phyloP scores from a whole-genome alignment of 75 land plant genomes.

The Pseudotsuga menziesii region DNA sequence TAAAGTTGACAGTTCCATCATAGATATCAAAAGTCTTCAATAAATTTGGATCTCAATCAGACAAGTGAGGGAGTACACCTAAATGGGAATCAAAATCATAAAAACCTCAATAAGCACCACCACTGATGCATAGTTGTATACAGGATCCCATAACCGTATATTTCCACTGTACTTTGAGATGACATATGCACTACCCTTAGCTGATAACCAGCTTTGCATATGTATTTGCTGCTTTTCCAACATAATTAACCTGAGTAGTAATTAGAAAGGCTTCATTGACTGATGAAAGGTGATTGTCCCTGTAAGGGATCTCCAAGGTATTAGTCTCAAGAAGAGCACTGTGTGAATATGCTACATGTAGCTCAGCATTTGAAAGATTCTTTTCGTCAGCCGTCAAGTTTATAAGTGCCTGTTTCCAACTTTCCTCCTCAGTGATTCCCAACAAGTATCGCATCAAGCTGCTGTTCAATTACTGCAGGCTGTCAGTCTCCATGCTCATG shows the following conservation, averaged over 20 bases:
- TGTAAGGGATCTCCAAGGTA: slow-evolving; percentile 18
- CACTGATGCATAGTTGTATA: slow-evolving; percentile 95
- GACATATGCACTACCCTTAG: slow-evolving; percentile 97
- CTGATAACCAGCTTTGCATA: slow-evolving; percentile 81
- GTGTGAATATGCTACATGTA: slow-evolving; percentile 57
- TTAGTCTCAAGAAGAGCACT: slow-evolving; percentile 62
- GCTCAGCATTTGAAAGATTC: slow-evolving; percentile 50
- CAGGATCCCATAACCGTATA: slow-evolving; percentile 99
- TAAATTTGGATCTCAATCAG: slow-evolving; percentile 96
- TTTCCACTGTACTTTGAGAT: slow-evolving; percentile 90
- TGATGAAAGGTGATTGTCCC: slow-evolving; percentile 49
- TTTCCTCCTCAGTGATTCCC: no score
- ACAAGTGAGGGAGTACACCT: slow-evolving; percentile 95
- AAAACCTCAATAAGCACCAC: slow-evolving; percentile 99
- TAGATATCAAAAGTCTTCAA: slow-evolving; percentile 90
- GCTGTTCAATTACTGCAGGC: no score
- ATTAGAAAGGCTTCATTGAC: slow-evolving; percentile 88
- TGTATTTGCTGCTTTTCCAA: slow-evolving; percentile 93
- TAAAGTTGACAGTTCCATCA: slow-evolving; percentile 76
- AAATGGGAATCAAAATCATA: slow-evolving; percentile 93
- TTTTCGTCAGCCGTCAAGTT: slow-evolving; percentile 94
- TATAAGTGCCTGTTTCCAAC: slow-evolving; percentile 55
- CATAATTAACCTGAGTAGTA: slow-evolving; percentile 99
- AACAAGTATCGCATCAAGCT: no score
- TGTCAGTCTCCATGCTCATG: no score